Conservation (phyloP, 2,329 filamentous ascomycete genomes). For the Xylaria sp. region DNA sequence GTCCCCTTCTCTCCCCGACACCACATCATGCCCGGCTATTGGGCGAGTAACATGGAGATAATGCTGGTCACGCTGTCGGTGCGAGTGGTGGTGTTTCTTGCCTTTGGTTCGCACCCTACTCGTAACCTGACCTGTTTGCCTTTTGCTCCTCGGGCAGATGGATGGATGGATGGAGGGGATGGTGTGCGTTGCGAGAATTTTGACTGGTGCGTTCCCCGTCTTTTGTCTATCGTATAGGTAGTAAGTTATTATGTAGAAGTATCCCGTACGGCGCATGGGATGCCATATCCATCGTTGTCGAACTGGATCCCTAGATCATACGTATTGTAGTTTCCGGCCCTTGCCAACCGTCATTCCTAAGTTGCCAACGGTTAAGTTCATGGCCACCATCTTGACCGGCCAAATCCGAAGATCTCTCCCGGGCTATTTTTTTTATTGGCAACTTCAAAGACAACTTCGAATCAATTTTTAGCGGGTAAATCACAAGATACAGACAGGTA, state of each 20-base stretch:
- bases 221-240: conserved; percentile 3
- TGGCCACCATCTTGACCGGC: too few species aligned
- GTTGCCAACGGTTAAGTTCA: too few species aligned
- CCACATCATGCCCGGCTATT: conserved; percentile 2
- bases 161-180: conserved; percentile 2
- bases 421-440: too few species aligned
- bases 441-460: too few species aligned
- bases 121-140: not conserved
- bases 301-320: not conserved
- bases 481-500: too few species aligned
- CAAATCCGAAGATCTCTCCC: too few species aligned
- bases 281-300: not conserved
- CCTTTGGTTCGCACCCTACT: conserved; percentile 1
- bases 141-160: conserved; percentile 10
- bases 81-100: conserved; percentile 2
- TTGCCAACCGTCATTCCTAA: too few species aligned
- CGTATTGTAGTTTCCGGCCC: too few species aligned
- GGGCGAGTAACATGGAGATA: not conserved
- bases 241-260: conserved; percentile 4
- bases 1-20: conserved; percentile 7
- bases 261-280: conserved; percentile 5
- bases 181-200: conserved; percentile 12
- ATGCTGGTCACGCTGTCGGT: conserved; percentile 4
- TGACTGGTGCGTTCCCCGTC: conserved; percentile 7
- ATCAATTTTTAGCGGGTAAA: too few species aligned